Evolutionary conservation across 78 protist species (phyloP).

Genomic region (Dictyostelium capitatum): DNA sequence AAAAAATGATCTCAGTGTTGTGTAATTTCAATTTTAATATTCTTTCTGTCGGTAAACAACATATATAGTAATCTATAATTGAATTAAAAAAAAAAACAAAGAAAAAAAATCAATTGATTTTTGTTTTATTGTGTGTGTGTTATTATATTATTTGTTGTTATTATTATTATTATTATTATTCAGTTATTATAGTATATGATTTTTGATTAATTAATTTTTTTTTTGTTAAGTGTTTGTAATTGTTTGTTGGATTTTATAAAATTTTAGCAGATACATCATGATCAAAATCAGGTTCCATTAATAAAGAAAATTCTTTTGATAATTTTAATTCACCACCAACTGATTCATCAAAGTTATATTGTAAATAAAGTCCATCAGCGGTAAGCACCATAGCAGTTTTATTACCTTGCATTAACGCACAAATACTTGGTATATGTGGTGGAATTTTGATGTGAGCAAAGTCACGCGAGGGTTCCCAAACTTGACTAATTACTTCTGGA

Average conservation of each 20-base stretch:
- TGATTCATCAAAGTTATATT: slow-evolving; percentile 70
- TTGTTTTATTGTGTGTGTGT: no score
- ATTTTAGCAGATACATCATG: slow-evolving; percentile 20
- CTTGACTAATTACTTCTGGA: slow-evolving; percentile 71
- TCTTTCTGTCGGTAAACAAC: no score
- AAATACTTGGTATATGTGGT: slow-evolving; percentile 60
- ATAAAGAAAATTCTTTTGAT: slow-evolving; percentile 41
- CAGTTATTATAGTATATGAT: no score
- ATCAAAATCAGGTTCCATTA: slow-evolving; percentile 37
- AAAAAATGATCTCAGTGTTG: no score
- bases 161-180: no score
- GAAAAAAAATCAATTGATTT: no score
- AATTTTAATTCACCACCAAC: slow-evolving; percentile 85
- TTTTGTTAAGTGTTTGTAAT: not conserved
- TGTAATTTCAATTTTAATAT: no score
- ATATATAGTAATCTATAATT: no score
- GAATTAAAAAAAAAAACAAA: no score
- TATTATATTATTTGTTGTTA: no score
- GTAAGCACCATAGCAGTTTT: slow-evolving; percentile 73
- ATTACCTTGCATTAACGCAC: slow-evolving; percentile 66
- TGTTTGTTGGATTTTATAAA: slow-evolving; percentile 4
- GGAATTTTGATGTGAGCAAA: slow-evolving; percentile 78
- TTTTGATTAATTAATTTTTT: no score
- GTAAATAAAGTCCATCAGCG: slow-evolving; percentile 67
- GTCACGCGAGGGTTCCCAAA: slow-evolving; percentile 81